Percentiles rank a stretch among this genome's conserved stretches.
Conservation (phyloP, 176 grass and related monocot genomes). For the Triticum timopheevii region DNA sequence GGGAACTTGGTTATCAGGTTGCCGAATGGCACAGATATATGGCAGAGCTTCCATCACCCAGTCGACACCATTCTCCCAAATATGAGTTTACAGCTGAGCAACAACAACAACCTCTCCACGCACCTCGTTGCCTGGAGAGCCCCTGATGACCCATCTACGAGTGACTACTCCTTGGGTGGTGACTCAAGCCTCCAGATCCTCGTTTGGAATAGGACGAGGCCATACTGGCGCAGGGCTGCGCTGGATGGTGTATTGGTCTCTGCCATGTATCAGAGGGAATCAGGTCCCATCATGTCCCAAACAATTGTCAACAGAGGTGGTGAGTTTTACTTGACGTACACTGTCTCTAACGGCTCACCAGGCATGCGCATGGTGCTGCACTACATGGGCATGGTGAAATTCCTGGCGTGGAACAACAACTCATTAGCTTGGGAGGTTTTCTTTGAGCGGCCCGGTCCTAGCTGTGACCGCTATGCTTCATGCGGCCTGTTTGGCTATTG, state of each 20-base stretch:
- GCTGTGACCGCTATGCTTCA: slow-evolving; percentile 21
- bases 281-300: not conserved
- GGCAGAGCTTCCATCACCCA: slow-evolving; percentile 50
- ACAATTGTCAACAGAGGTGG: not conserved
- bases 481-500: slow-evolving; percentile 49
- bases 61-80: slow-evolving; percentile 31
- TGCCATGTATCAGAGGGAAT: not conserved
- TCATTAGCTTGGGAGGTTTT: not conserved
- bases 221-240: not conserved
- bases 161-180: slow-evolving; percentile 4
- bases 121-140: slow-evolving; percentile 32
- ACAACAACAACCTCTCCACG: not conserved
- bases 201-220: not conserved
- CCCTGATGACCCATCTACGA: slow-evolving; percentile 28
- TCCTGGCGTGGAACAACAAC: not conserved
- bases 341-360: not conserved
- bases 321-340: not conserved
- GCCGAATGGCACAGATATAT: not conserved
- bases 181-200: slow-evolving; percentile 14
- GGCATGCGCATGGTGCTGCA: not conserved
- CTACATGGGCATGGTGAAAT: not conserved
- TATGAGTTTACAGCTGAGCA: not conserved
- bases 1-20: slow-evolving; percentile 35
- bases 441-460: not conserved
- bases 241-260: not conserved